These are phyloP conservation scores for Sicyos baderoa DNA, from an alignment of 306 rosid species.

Conservation along the genomic window DNA sequence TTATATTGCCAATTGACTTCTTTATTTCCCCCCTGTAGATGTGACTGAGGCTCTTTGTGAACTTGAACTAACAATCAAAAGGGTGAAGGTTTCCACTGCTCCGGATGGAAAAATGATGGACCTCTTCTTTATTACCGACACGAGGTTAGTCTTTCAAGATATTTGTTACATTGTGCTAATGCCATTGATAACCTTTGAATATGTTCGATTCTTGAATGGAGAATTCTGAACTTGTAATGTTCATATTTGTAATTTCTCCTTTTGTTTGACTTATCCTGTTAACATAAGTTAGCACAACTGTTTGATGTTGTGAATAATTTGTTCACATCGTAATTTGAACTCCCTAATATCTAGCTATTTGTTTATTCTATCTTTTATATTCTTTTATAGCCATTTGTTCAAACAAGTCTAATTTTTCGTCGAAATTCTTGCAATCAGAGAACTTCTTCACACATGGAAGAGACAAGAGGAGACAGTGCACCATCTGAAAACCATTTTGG, in stretches of 20 bases:
- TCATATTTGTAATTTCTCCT: neutral
- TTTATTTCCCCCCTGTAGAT: slow-evolving; percentile 24
- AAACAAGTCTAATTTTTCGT: neutral
- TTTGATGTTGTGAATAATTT: neutral
- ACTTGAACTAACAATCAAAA: slow-evolving; percentile 45
- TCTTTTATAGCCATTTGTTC: neutral
- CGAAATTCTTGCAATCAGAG: slow-evolving; percentile 23
- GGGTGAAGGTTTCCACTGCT: slow-evolving; percentile 51
- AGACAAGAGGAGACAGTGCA: slow-evolving; percentile 40
- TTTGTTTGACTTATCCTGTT: neutral
- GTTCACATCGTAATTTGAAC: neutral
- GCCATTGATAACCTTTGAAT: neutral
- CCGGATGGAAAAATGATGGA: slow-evolving; percentile 58
- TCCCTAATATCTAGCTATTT: neutral
- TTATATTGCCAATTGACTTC: neutral
- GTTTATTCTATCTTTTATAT: neutral
- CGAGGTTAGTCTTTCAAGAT: slow-evolving; percentile 37
- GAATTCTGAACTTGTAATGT: neutral
- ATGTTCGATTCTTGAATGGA: neutral
- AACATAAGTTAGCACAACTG: neutral
- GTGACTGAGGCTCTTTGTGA: slow-evolving; percentile 47
- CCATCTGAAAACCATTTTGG: slow-evolving; percentile 29
- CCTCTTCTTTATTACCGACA: slow-evolving; percentile 49
- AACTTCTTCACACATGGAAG: slow-evolving; percentile 36
- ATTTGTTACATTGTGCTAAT: neutral